A percentile compares a stretch with the other conserved stretches of the same genome.
These are phyloP conservation scores for Geotrichum phurueaensis DNA, from an alignment of 1,139 yeast genomes.

Conservation along the genomic window DNA sequence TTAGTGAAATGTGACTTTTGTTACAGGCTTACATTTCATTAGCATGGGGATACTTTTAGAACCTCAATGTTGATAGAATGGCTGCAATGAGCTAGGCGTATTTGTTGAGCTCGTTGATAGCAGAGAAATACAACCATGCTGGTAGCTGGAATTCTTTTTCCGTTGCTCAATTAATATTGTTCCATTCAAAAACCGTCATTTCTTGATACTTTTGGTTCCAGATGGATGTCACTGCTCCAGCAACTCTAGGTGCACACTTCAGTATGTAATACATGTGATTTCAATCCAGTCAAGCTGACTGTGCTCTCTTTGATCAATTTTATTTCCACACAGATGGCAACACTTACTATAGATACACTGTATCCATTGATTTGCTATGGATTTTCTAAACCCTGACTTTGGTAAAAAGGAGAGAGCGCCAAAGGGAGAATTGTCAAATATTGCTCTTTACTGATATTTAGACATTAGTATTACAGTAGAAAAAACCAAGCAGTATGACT, in stretches of 20 bases:
- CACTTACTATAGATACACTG: background rate
- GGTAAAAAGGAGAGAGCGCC: too few relatives aligned
- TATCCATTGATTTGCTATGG: background rate
- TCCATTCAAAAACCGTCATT: too few relatives aligned
- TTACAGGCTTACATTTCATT: background rate
- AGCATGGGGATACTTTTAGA: too few relatives aligned
- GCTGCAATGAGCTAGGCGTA: background rate
- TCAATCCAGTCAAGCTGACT: too few relatives aligned
- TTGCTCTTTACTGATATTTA: too few relatives aligned
- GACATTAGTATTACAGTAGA: too few relatives aligned
- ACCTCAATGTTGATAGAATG: background rate
- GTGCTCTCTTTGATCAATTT: background rate
- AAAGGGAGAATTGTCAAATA: too few relatives aligned
- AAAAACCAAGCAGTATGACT: too few relatives aligned
- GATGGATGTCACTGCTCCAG: background rate
- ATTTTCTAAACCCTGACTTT: too few relatives aligned
- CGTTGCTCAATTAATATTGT: background rate
- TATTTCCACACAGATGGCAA: background rate
- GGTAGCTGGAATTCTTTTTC: background rate
- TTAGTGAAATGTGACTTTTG: background rate
- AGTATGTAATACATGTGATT: background rate
- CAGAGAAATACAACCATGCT: background rate
- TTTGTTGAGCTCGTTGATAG: background rate
- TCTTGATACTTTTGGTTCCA: background rate
- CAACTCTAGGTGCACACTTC: background rate